phyloP scores from a whole-genome alignment of 2,329 filamentous ascomycete genomes.

The Colletotrichum gigasporum region DNA sequence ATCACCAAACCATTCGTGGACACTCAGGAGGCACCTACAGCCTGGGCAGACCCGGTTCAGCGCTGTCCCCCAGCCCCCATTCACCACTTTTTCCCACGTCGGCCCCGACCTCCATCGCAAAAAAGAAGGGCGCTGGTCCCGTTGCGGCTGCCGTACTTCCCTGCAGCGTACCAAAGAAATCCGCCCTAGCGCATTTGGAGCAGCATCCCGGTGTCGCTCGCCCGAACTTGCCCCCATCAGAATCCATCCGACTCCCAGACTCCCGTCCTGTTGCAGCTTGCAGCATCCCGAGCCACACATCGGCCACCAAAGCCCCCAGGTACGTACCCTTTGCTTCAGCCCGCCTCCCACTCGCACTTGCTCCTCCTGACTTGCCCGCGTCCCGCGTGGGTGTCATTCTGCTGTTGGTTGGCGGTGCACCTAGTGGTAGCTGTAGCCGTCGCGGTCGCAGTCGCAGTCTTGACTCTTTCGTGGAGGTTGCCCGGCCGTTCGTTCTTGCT shows the following conservation, averaged over 20 bases:
- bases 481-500: constrained; percentile 23
- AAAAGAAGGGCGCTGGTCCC: constrained; percentile 14
- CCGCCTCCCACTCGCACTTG: not conserved
- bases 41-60: constrained; percentile 13
- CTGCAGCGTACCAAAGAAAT: constrained; percentile 9
- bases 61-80: not conserved
- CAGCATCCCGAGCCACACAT: constrained; percentile 24
- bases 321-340: constrained; percentile 13
- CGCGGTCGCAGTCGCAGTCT: too few relatives aligned
- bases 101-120: constrained; percentile 10
- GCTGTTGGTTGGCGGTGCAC: not conserved
- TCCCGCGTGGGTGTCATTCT: not conserved
- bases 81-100: constrained; percentile 4
- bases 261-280: constrained; percentile 30
- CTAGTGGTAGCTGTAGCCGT: not conserved
- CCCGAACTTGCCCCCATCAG: constrained; percentile 26
- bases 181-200: constrained; percentile 10
- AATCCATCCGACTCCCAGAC: constrained; percentile 25
- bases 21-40: constrained; percentile 15
- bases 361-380: not conserved
- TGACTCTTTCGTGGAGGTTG: not conserved
- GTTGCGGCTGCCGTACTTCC: constrained; percentile 1
- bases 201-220: constrained; percentile 30
- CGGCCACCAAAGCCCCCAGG: constrained; percentile 2
- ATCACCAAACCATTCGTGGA: constrained; percentile 19